A percentile compares a stretch with the other conserved stretches of the same genome.
Conservation (phyloP, 345 rosid species). For the Angophora floribunda region DNA sequence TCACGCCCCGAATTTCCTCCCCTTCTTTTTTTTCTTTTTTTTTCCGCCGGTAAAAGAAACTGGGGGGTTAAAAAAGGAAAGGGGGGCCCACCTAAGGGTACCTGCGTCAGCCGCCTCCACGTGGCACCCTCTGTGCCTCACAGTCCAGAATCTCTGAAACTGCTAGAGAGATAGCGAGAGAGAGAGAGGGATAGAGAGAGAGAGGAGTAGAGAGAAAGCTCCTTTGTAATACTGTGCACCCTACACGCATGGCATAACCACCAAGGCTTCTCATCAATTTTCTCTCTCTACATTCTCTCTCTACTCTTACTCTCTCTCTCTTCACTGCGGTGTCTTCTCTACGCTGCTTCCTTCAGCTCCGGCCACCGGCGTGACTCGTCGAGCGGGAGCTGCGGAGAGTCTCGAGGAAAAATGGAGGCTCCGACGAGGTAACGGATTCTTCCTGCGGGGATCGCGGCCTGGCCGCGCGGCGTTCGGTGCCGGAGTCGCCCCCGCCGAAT, state of each 20-base stretch:
- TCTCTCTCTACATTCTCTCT: background rate
- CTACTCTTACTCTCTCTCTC: background rate
- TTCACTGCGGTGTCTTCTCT: background rate
- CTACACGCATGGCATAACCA: background rate
- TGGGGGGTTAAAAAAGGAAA: background rate
- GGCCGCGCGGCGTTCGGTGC: background rate
- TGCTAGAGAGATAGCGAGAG: background rate
- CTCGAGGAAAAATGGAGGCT: background rate
- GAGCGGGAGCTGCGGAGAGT: background rate
- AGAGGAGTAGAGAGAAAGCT: background rate
- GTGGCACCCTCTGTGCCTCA: conserved; percentile 42
- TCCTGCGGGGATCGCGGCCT: background rate
- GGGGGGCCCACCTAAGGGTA: background rate
- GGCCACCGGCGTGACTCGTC: background rate
- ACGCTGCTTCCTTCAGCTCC: background rate
- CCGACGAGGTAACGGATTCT: background rate
- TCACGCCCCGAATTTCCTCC: background rate
- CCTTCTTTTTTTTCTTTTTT: no score
- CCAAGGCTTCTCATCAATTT: background rate
- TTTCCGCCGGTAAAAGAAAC: background rate
- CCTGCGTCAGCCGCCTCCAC: conserved; percentile 6
- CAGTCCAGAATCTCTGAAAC: conserved; percentile 14
- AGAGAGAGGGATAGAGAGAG: background rate
- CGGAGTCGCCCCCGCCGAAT: background rate
- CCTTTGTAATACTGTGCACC: background rate